A percentile compares a stretch with the other conserved stretches of the same genome.
These are phyloP conservation scores for Athelia psychrophila DNA, from an alignment of 1,284 basidiomycete species.

Conservation along the genomic window DNA sequence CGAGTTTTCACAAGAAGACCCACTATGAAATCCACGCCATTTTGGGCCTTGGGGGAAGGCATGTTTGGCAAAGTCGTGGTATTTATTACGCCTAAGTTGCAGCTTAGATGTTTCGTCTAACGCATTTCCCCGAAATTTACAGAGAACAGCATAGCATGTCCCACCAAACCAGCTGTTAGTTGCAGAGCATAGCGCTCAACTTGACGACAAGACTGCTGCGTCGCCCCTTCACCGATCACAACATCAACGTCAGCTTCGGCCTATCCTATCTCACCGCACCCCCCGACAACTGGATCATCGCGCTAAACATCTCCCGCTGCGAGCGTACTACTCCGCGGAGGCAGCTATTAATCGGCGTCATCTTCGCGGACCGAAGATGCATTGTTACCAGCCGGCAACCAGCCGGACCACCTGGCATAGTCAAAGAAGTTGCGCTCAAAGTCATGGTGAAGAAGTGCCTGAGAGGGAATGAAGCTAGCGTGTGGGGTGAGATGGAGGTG, in stretches of 20 bases:
- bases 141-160: constrained; percentile 74
- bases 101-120: background rate
- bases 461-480: constrained; percentile 81
- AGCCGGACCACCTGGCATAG: constrained; percentile 17
- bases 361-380: constrained; percentile 12
- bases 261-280: constrained; percentile 6
- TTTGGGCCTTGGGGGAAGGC: constrained; percentile 79
- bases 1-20: constrained; percentile 84
- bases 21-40: constrained; percentile 70
- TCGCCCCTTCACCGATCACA: background rate
- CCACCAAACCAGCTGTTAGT: constrained; percentile 55
- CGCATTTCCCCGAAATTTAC: constrained; percentile 4
- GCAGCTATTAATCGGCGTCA: constrained; percentile 13
- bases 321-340: constrained; percentile 11
- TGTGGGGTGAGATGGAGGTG: constrained; percentile 90
- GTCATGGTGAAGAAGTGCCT: constrained; percentile 91
- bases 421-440: constrained; percentile 82
- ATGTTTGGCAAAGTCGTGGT: constrained; percentile 88
- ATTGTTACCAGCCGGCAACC: constrained; percentile 10
- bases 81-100: constrained; percentile 24
- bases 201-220: constrained; percentile 20
- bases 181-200: constrained; percentile 51
- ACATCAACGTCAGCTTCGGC: constrained; percentile 4
- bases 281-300: constrained; percentile 14
- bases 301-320: constrained; percentile 18